Percentiles rank a stretch among this genome's conserved stretches.
phyloP scores from a whole-genome alignment of 768 basidiomycete genomes.

The Gymnopilus junonius region DNA sequence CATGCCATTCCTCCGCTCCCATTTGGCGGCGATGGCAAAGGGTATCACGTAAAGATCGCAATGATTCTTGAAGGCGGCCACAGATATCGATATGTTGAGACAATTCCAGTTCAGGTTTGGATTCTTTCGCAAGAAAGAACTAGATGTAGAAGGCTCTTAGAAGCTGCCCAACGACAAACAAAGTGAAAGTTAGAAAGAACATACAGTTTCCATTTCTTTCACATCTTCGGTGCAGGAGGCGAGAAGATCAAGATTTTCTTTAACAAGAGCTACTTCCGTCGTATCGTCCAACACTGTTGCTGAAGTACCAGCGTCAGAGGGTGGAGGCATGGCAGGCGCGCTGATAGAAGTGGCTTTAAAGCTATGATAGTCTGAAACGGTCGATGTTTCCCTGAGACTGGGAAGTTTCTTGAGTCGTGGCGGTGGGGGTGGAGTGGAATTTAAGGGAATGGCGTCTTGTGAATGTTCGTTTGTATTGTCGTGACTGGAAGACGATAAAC shows the following conservation, averaged over 20 bases:
- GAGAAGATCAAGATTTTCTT: conserved; percentile 29
- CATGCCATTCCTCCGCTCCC: conserved; percentile 36
- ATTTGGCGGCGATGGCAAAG: conserved; percentile 30
- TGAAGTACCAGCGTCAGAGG: conserved; percentile 3
- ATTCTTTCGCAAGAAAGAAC: conserved; percentile 27
- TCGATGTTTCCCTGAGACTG: conserved; percentile 27
- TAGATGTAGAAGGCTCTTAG: conserved; percentile 6
- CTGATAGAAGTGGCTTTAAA: conserved; percentile 12
- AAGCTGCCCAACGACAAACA: neutral
- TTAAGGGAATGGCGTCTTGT: conserved; percentile 16
- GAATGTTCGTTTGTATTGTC: conserved; percentile 13
- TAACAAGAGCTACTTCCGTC: conserved; percentile 29
- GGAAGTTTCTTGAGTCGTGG: conserved; percentile 24
- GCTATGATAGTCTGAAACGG: conserved; percentile 18
- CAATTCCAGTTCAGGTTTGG: conserved; percentile 22
- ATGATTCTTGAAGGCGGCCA: conserved; percentile 30
- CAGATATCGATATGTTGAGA: conserved; percentile 35
- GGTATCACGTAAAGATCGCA: conserved; percentile 26
- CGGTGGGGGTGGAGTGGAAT: conserved; percentile 32
- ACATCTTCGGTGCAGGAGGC: conserved; percentile 27
- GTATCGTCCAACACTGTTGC: conserved; percentile 20
- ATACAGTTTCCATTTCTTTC: conserved; percentile 32
- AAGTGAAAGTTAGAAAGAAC: conserved; percentile 5
- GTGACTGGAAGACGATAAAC: conserved; percentile 11
- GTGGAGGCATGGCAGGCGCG: conserved; percentile 11